Evolutionary conservation across 2,329 filamentous ascomycete genomes (phyloP), one percentile per base, ranked within the genome.

Genomic region (Fusarium siculi): DNA sequence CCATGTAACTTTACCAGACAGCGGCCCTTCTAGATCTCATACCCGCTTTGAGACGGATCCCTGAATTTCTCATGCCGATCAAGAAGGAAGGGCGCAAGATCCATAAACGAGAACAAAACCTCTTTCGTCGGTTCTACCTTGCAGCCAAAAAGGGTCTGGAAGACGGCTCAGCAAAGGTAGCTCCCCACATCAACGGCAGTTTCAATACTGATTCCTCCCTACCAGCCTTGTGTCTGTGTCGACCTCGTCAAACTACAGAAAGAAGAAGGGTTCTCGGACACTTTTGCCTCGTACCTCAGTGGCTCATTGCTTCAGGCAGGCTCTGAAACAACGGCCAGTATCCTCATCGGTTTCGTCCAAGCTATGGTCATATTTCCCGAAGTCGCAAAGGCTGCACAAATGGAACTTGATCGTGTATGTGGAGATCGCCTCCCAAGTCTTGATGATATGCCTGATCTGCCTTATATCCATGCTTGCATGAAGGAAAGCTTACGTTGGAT

Each of bases 181-280:
- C 3, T 18, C 9, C 7, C 9, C 9, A 5, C 6, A 4, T 9
- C 19, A 11, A 11, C 2, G 19, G 4, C 7, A 2, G 8, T 7
- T n/a, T 9, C 14, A 11, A 16, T 30, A 16, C 28, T 47, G 2
- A 47, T 19, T 0, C 0, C 4, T 9, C 0, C 6, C 3, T 21
- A 11, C 0, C 2, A 50, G 47, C 47, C 30, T 3, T 50, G 47
- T 9, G 16, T 50, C 0, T 50, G 47, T 1, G n/a, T 50, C 21
- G 47, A 50, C 16, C n/a, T 50, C 7, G 47, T 50, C 7, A 50
- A 50, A 2, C 0, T 50, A 7, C 30, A 50, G 11, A 34, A 50
- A 19, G 47, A 50, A 32, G 47, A 34, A 50, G 47, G 30, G 4
- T 50, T 50, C 14, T 50, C 47, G 0, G 30, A 50, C 1, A 34